These are phyloP conservation scores for Amylocystis lapponica DNA, from an alignment of 768 basidiomycete genomes.

Conservation along the genomic window DNA sequence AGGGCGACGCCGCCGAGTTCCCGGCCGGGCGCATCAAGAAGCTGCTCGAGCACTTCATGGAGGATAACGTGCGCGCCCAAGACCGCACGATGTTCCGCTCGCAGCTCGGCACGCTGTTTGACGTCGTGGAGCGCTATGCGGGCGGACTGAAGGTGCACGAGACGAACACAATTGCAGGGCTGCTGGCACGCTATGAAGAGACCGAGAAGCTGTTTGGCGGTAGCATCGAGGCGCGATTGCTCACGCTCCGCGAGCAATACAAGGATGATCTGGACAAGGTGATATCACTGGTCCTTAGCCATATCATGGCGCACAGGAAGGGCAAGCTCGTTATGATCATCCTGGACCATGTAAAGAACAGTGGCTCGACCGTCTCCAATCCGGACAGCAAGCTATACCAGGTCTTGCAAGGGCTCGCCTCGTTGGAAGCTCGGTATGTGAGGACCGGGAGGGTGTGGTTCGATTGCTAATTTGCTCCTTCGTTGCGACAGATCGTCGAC, in stretches of 20 bases:
- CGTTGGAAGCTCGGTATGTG: constrained; percentile 83
- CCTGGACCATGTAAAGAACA: constrained; percentile 85
- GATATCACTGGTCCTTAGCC: constrained; percentile 81
- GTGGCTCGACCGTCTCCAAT: constrained; percentile 69
- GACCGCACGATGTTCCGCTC: constrained; percentile 78
- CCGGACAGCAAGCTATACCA: constrained; percentile 68
- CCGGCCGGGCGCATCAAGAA: constrained; percentile 85
- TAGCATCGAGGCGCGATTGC: constrained; percentile 87
- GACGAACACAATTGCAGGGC: constrained; percentile 64
- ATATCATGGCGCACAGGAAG: constrained; percentile 93
- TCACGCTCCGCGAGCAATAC: constrained; percentile 85
- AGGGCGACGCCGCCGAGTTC: constrained; percentile 78
- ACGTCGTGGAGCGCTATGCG: constrained; percentile 73
- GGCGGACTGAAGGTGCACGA: constrained; percentile 87
- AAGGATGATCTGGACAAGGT: constrained; percentile 91
- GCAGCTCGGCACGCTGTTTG: constrained; percentile 63
- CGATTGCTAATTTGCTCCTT: not conserved
- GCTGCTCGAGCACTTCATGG: constrained; percentile 76
- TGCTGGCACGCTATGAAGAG: constrained; percentile 74
- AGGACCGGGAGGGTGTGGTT: too few species aligned
- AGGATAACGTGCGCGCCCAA: constrained; percentile 71
- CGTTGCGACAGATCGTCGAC: constrained; percentile 65
- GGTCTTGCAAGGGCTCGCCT: constrained; percentile 76
- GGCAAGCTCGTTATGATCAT: constrained; percentile 80
- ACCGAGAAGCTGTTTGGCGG: constrained; percentile 94